Percentiles rank a stretch among this genome's conserved stretches.
These are phyloP conservation scores for Aristolochia contorta DNA, from an alignment of 164 flowering plant species.

Conservation along the genomic window DNA sequence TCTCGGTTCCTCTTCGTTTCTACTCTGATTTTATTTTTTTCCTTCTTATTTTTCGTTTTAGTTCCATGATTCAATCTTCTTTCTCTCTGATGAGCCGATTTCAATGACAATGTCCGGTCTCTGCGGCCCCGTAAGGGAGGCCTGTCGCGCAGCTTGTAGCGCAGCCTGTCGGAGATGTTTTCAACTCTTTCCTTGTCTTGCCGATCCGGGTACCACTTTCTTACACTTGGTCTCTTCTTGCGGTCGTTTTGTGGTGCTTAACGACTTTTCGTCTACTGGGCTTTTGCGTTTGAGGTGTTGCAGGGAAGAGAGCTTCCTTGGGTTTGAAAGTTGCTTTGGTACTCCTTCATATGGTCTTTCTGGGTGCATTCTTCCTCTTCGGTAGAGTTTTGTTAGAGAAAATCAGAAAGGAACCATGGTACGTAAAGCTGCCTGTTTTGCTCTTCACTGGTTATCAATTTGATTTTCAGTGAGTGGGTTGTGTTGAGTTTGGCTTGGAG, in stretches of 20 bases:
- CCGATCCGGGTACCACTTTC: slow-evolving; percentile 60
- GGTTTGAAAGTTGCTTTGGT: slow-evolving; percentile 60
- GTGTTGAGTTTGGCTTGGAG: background rate
- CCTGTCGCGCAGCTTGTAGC: no score
- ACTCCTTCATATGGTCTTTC: slow-evolving; percentile 50
- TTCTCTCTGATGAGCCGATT: no score
- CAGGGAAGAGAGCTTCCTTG: slow-evolving; percentile 68
- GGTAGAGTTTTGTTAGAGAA: slow-evolving; percentile 49
- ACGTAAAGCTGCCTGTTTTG: slow-evolving; percentile 8
- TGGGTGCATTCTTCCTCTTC: slow-evolving; percentile 51
- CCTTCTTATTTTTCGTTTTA: no score
- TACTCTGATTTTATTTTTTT: no score
- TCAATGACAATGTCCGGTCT: no score
- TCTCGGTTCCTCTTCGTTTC: no score
- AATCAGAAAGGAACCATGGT: slow-evolving; percentile 63
- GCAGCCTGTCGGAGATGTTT: slow-evolving; percentile 25
- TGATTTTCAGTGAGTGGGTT: background rate
- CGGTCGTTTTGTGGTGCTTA: background rate
- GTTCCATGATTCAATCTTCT: no score
- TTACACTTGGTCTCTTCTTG: background rate
- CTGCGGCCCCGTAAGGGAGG: no score
- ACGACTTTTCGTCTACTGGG: background rate
- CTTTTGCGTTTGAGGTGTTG: slow-evolving; percentile 8
- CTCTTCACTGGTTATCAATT: background rate
- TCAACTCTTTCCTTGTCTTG: slow-evolving; percentile 52